Base-by-base conservation (phyloP, 2,329 filamentous ascomycete species). In the Colletotrichum simmondsii region DNA sequence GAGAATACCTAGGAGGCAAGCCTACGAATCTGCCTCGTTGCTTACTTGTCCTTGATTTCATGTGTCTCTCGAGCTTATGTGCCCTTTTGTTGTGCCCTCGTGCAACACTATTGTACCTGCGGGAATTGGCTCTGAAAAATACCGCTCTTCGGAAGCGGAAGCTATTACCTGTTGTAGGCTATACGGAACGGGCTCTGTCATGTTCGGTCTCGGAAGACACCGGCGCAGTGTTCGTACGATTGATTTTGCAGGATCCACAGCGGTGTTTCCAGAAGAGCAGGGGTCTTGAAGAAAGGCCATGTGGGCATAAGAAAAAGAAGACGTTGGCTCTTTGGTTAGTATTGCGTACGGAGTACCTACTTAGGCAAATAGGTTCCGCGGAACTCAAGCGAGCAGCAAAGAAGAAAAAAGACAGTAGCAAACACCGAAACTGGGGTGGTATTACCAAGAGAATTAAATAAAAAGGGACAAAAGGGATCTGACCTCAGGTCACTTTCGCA, bases 211-310 rank as follows among this genome's bases (percentile, higher is more conserved):
- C 42, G 57, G 53, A 32, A 56, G 68, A 28, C 53, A 24, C 54
- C 59, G 59, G 28, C 59, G 32, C n/a, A 52, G 26, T 37, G 53
- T 70, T 70, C 42, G 53, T 64, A 72, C 53, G 53, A 60, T 72
- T n/a, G 53, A 60, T 70, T n/a, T 52, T 12, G 1, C 24, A 16
- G 46, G 66, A 35, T 59, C 59, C 54, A 65, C 66, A 35, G 49
- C 30, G 70, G 49, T 24, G 59, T 65, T 56, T 56, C 49, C 30
- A 60, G n/a, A 49, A 49, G 32, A 46, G 42, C 46, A 54, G 19
- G 61, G 61, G 26, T 26, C 8, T 26, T 32, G 28, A 28, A 57
- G n/a, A 57, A 10, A 37, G 65, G 7, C 30, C 49, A 62, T 35
- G 64, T 58, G 53, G 67, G 53, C 35, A 12, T 65, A 53, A n/a